phyloP scores from a whole-genome alignment of 2,329 filamentous ascomycete genomes.

The Cordyceps pruinosa region DNA sequence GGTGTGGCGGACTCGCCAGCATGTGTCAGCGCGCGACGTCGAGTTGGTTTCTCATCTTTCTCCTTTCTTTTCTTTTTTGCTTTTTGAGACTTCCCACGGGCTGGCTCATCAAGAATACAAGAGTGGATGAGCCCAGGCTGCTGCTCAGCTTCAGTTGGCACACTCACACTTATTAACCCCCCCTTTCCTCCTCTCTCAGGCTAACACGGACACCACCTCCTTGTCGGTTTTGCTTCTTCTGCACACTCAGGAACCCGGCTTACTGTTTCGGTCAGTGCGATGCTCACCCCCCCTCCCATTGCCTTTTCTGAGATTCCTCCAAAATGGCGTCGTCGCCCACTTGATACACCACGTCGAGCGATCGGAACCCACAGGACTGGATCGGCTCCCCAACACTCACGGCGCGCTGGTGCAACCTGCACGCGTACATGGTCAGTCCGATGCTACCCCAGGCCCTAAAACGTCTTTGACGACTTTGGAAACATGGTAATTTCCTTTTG shows the following conservation, averaged over 20 bases:
- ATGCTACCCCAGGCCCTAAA: neutral
- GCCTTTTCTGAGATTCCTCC: no score
- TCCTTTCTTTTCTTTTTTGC: no score
- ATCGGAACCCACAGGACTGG: conserved; percentile 10
- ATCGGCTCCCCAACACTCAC: neutral
- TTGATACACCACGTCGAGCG: neutral
- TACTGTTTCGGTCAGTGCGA: neutral
- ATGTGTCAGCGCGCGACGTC: no score
- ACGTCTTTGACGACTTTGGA: conserved; percentile 2
- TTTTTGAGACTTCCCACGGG: no score
- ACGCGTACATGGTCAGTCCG: neutral
- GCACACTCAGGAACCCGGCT: neutral
- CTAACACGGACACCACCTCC: neutral
- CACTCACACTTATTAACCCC: neutral
- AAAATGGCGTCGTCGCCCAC: no score
- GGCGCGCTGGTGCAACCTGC: neutral
- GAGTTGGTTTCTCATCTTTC: no score
- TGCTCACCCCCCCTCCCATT: neutral
- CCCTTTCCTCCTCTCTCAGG: neutral
- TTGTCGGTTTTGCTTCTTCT: neutral
- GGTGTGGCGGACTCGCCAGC: no score
- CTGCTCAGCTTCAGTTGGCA: no score
- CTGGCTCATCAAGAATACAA: no score
- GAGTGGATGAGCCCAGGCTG: no score
- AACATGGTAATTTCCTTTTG: conserved; percentile 12